Percentiles rank a stretch among this genome's conserved stretches.
These are phyloP conservation scores for Castanopsis chinensis DNA, from an alignment of 306 rosid genomes.

Conservation along the genomic window DNA sequence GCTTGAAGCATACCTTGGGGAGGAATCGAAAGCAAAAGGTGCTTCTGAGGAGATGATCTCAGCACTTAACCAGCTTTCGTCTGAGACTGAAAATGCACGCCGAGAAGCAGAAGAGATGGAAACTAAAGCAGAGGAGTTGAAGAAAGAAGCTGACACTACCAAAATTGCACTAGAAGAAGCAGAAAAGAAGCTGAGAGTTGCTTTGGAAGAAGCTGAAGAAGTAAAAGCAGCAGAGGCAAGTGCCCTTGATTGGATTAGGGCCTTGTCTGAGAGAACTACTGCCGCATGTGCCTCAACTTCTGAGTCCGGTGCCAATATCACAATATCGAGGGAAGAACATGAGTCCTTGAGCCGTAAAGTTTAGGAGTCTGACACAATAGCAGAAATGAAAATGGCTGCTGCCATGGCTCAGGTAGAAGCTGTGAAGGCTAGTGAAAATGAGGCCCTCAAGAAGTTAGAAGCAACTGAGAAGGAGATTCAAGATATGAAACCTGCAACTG, in stretches of 20 bases:
- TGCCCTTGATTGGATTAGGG: slow-evolving; percentile 76
- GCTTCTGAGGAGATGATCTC: slow-evolving; percentile 79
- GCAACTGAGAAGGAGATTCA: slow-evolving; percentile 75
- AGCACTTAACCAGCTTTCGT: slow-evolving; percentile 63
- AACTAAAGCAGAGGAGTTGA: slow-evolving; percentile 62
- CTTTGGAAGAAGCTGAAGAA: slow-evolving; percentile 80
- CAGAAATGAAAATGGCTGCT: slow-evolving; percentile 95
- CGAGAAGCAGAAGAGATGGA: slow-evolving; percentile 79
- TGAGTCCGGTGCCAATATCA: slow-evolving; percentile 70
- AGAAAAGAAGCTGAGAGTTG: slow-evolving; percentile 64
- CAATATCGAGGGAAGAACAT: slow-evolving; percentile 76
- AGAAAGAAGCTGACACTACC: slow-evolving; percentile 71
- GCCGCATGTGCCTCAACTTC: slow-evolving; percentile 93
- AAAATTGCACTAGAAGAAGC: slow-evolving; percentile 63
- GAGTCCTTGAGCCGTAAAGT: slow-evolving; percentile 81
- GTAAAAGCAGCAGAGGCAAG: slow-evolving; percentile 75
- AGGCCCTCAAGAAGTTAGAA: slow-evolving; percentile 64
- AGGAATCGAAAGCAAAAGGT: slow-evolving; percentile 73
- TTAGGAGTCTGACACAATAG: slow-evolving; percentile 78
- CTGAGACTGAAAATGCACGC: slow-evolving; percentile 65
- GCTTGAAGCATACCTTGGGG: slow-evolving; percentile 68
- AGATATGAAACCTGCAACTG: slow-evolving; percentile 65
- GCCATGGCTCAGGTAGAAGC: slow-evolving; percentile 97
- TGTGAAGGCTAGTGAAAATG: slow-evolving; percentile 97
- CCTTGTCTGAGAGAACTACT: slow-evolving; percentile 64